Evolutionary conservation across 139 green algal genomes (phyloP), one percentile per base, ranked within the genome.

Genomic region (Yamagishiella unicocca): DNA sequence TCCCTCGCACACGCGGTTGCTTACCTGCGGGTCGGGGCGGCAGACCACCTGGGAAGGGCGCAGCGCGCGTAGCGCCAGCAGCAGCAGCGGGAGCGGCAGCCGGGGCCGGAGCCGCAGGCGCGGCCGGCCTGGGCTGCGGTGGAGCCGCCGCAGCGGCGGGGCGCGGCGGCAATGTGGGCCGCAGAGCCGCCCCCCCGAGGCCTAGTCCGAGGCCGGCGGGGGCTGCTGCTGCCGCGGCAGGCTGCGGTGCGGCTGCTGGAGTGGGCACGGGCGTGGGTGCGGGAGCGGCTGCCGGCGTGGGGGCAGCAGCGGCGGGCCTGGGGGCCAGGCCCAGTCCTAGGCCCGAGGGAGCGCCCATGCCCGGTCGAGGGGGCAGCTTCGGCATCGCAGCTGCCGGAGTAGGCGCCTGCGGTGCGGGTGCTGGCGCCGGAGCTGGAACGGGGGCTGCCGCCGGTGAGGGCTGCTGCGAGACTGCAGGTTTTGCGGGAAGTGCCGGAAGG

Each of bases 351-450:
- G 31, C 40, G 12, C 79, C 79, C 79, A 85, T 75, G 61, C 79
- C 79, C 8, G 79, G 38, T 7, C 79, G 79, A 24, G 79, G 79
- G 61, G 79, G 79, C 4, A 85, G 79, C 21, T 74, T 74, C 1
- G 79, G 74, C 27, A 40, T 38, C 31, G 46, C 46, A 27, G 67
- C 37, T 53, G 67, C 35, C 37, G 37, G 37, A 50, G 67, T 9
- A 10, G 67, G 50, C 12, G 74, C 43, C 67, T 45, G n/a, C 22
- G 45, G 73, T 42, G 27, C 27, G 31, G 31, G 46, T 7, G 64
- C 64, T 10, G 64, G n/a, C 33, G 74, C n/a, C 4, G 46, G n/a
- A 50, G 74, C 40, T 58, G 74, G 42, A 29, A 31, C 74, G 45
- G 74, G 1, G 74, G 74, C 29, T 66, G 73, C 27, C 21, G 38